Evolutionary conservation across 345 rosid genomes (phyloP).

Genomic region (Lepidium didymum): DNA sequence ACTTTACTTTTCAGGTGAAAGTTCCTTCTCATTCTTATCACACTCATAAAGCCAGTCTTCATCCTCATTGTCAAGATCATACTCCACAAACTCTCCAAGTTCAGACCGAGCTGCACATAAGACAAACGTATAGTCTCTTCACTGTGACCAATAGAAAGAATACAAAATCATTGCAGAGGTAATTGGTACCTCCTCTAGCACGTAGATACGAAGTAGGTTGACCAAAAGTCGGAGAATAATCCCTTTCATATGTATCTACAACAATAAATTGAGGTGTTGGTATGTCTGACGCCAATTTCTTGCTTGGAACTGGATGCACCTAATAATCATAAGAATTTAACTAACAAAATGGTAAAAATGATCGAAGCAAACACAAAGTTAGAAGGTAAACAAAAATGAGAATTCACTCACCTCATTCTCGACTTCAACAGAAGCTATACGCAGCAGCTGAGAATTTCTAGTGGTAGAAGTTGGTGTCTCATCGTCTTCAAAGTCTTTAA

Average conservation of each 20-base stretch:
- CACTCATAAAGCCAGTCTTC: conserved; percentile 85
- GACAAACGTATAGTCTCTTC: not conserved
- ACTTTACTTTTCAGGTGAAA: conserved; percentile 62
- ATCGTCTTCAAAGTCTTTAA: conserved; percentile 91
- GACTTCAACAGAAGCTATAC: conserved; percentile 44
- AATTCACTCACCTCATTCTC: conserved; percentile 50
- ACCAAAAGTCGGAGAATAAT: conserved; percentile 65
- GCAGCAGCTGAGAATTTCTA: conserved; percentile 72
- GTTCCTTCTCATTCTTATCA: conserved; percentile 51
- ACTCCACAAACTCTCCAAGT: conserved; percentile 96
- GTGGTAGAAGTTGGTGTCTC: conserved; percentile 68
- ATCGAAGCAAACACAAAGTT: not conserved
- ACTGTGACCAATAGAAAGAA: not conserved
- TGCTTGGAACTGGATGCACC: conserved; percentile 54
- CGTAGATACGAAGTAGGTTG: conserved; percentile 88
- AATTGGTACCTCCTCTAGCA: conserved; percentile 82
- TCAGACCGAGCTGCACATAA: conserved; percentile 75
- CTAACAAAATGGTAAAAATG: not conserved
- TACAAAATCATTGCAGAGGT: not conserved
- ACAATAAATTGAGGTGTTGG: conserved; percentile 85
- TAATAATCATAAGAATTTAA: not conserved
- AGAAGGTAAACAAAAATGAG: not conserved
- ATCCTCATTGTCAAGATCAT: conserved; percentile 96
- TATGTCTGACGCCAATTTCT: conserved; percentile 75
- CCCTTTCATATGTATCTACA: conserved; percentile 91